Evolutionary conservation across 306 rosid genomes (phyloP), one percentile per base, ranked within the genome.

Genomic region (Dryas octopetala): DNA sequence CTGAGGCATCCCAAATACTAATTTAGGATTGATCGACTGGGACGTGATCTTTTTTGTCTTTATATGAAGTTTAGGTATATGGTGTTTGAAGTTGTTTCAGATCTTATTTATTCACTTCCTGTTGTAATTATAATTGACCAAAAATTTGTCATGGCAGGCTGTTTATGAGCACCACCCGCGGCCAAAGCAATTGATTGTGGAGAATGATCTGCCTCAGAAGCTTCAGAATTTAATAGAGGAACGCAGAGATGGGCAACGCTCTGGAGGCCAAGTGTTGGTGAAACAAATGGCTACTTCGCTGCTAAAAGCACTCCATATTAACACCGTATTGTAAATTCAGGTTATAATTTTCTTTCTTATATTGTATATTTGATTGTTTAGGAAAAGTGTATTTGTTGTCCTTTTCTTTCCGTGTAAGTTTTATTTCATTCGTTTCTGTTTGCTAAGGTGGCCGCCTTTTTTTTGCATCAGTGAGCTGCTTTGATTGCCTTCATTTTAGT

Each of bases 261-360:
- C 88, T 4, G 95, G 95, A 5, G 91, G 95, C 38, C 95, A 89
- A 76, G 99, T 96, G 60, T 82, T 96, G 93, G 99, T 96, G 76
- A 96, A 96, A 79, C 99, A 96, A 86, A 96, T 96, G 98, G 99
- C 99, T 40, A 96, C 99, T 28, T 92, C 98, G 17, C 83, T 96
- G 74, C 96, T 96, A 50, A 96, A 96, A 86, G 99, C 99, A 28
- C 92, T 96, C 63, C 98, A 96, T 73, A 92, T 96, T 63, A 96
- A 96, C 78, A 96, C 99, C 63, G 98, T 96, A 82, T 89, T 96
- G 93, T 96, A 86, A 83, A 79, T 76, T 59, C 73, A 64, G 76
- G 41, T 53, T 54, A 28, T n/a, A 32, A 32, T 73, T 55, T 5
- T n/a, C 15, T 52, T 76, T 23, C 70, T 49, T 78, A 64, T 10